Conservation (phyloP, 1,284 basidiomycete genomes). For the Leccinum fallax region DNA sequence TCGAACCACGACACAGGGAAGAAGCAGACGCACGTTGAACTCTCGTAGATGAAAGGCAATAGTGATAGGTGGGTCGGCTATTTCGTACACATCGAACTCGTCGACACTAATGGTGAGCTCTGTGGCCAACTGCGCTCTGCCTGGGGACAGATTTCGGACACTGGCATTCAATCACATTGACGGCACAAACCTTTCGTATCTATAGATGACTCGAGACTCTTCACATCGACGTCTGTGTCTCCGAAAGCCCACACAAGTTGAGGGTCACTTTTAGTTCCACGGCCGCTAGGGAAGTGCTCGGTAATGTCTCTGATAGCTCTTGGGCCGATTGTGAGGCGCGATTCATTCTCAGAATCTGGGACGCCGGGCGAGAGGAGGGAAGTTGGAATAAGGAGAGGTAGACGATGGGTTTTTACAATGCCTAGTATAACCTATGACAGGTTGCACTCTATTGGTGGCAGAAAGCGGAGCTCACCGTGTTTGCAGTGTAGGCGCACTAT, state of each 20-base stretch:
- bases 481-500: slow-evolving; percentile 77
- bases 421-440: slow-evolving; percentile 44
- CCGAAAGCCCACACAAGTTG: slow-evolving; percentile 77
- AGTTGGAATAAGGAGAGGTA: slow-evolving; percentile 59
- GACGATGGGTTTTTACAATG: slow-evolving; percentile 76
- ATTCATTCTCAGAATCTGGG: slow-evolving; percentile 56
- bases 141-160: slow-evolving; percentile 37
- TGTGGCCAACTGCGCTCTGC: slow-evolving; percentile 64
- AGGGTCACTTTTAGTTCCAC: slow-evolving; percentile 65
- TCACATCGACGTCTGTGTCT: slow-evolving; percentile 64
- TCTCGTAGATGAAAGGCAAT: slow-evolving; percentile 80
- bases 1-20: slow-evolving; percentile 3
- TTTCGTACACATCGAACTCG: slow-evolving; percentile 76
- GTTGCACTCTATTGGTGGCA: not conserved
- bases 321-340: slow-evolving; percentile 69
- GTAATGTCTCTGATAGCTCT: slow-evolving; percentile 71
- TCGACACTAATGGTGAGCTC: slow-evolving; percentile 72
- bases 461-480: slow-evolving; percentile 54
- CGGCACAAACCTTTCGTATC: slow-evolving; percentile 58
- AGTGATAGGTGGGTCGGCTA: slow-evolving; percentile 59
- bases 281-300: slow-evolving; percentile 74
- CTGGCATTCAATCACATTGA: not conserved
- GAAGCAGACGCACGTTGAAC: slow-evolving; percentile 58
- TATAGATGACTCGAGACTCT: slow-evolving; percentile 64
- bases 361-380: slow-evolving; percentile 62